phyloP scores from a whole-genome alignment of 2,329 filamentous ascomycete species.

The Septoria linicola region DNA sequence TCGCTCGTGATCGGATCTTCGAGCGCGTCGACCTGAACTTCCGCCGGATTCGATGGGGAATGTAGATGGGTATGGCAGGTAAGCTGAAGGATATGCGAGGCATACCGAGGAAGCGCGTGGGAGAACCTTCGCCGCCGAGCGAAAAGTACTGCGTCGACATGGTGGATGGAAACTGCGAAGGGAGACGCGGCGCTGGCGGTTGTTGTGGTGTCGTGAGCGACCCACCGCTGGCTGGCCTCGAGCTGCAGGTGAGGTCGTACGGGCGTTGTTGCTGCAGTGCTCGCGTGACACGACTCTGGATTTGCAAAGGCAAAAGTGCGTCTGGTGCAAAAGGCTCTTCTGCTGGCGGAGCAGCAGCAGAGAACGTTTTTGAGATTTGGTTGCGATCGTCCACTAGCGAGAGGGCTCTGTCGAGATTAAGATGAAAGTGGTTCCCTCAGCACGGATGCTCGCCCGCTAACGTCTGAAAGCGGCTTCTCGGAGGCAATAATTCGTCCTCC shows the following conservation, averaged over 20 bases:
- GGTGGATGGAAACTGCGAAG: conserved; percentile 12
- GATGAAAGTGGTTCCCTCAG: no score
- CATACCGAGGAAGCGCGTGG: conserved; percentile 43
- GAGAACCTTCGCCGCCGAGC: conserved; percentile 33
- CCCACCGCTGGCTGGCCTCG: conserved; percentile 2
- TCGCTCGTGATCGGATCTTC: conserved; percentile 64
- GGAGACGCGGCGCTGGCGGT: conserved; percentile 1
- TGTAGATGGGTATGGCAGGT: conserved; percentile 51
- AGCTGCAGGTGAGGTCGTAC: conserved; percentile 2
- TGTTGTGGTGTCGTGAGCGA: conserved; percentile 1
- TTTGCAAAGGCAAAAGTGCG: not conserved
- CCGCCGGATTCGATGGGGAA: conserved; percentile 65
- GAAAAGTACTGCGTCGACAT: conserved; percentile 34
- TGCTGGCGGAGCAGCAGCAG: not conserved
- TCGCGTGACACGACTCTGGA: conserved; percentile 1
- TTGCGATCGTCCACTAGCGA: no score
- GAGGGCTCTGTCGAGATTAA: no score
- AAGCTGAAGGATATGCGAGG: conserved; percentile 49
- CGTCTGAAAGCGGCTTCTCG: no score
- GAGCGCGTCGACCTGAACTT: conserved; percentile 61
- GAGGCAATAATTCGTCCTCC: no score
- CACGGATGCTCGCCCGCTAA: no score
- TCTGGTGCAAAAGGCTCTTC: not conserved
- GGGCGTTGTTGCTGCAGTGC: conserved; percentile 9
- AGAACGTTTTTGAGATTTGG: no score